phyloP scores from a whole-genome alignment of 441 rosid species.

The Geranium incanum region DNA sequence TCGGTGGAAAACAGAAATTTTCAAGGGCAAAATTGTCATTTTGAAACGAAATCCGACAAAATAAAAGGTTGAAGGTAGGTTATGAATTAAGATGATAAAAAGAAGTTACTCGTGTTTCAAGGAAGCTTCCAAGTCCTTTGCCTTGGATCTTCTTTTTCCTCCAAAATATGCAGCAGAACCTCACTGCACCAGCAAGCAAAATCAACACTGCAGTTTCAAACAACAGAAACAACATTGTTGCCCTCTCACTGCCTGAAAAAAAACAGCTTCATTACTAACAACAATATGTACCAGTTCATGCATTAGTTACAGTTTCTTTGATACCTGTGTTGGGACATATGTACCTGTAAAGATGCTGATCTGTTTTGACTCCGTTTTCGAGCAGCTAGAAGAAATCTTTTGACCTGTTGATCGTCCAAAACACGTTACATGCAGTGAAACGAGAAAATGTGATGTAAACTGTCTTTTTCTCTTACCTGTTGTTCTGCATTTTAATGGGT shows the following conservation, averaged over 20 bases:
- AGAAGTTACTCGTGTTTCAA: constrained; percentile 53
- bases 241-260: constrained; percentile 50
- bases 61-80: too few relatives aligned
- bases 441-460: not conserved
- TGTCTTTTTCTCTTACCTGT: constrained; percentile 22
- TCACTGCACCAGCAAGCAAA: constrained; percentile 46
- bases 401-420: constrained; percentile 32
- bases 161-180: constrained; percentile 80
- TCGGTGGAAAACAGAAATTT: too few relatives aligned
- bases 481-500: constrained; percentile 47
- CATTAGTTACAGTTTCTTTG: constrained; percentile 1
- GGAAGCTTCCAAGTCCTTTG: constrained; percentile 49
- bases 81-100: too few relatives aligned
- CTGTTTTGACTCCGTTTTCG: constrained; percentile 42
- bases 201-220: constrained; percentile 55
- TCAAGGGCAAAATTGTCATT: too few relatives aligned
- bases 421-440: not conserved
- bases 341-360: constrained; percentile 45
- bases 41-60: too few relatives aligned
- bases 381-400: constrained; percentile 59
- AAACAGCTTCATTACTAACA: not conserved
- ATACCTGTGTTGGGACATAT: not conserved
- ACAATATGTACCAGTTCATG: not conserved
- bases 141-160: constrained; percentile 67
- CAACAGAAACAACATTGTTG: constrained; percentile 47